Conservation (phyloP, 495 filamentous ascomycete genomes). For the Beverwykella pulmonaria region DNA sequence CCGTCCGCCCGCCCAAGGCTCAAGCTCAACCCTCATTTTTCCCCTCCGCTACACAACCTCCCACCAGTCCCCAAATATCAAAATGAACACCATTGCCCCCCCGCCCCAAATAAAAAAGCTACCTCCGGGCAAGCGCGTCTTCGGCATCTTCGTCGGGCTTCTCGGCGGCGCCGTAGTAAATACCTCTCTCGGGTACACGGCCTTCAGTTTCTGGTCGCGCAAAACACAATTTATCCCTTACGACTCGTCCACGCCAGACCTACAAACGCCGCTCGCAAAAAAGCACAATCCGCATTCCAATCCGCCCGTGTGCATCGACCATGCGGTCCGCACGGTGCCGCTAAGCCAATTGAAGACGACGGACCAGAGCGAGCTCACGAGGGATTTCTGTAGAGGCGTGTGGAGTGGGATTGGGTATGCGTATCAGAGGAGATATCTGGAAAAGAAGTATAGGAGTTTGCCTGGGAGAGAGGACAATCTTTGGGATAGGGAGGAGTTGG, state of each 20-base stretch:
- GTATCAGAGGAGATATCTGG: constrained; percentile 35
- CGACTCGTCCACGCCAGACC: constrained; percentile 20
- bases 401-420: constrained; percentile 39
- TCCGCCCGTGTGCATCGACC: constrained; percentile 35
- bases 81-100: constrained; percentile 35
- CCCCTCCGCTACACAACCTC: not conserved
- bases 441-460: constrained; percentile 32
- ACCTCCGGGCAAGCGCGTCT: constrained; percentile 14
- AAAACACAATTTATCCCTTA: constrained; percentile 32
- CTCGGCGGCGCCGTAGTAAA: constrained; percentile 22
- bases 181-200: constrained; percentile 27
- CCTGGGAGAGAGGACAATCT: constrained; percentile 28
- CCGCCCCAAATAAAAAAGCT: constrained; percentile 20
- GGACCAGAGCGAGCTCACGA: constrained; percentile 27
- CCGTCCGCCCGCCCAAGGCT: constrained; percentile 45
- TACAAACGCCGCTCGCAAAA: constrained; percentile 13
- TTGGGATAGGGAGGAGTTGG: constrained; percentile 35
- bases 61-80: not conserved
- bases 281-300: constrained; percentile 33
- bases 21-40: not conserved
- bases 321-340: constrained; percentile 34
- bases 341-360: constrained; percentile 29
- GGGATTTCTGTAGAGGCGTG: constrained; percentile 34
- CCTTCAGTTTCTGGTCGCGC: constrained; percentile 25
- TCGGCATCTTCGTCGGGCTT: constrained; percentile 32